Base-by-base conservation (phyloP, 805 yeast species). In the Middelhovenomyces tepae region DNA sequence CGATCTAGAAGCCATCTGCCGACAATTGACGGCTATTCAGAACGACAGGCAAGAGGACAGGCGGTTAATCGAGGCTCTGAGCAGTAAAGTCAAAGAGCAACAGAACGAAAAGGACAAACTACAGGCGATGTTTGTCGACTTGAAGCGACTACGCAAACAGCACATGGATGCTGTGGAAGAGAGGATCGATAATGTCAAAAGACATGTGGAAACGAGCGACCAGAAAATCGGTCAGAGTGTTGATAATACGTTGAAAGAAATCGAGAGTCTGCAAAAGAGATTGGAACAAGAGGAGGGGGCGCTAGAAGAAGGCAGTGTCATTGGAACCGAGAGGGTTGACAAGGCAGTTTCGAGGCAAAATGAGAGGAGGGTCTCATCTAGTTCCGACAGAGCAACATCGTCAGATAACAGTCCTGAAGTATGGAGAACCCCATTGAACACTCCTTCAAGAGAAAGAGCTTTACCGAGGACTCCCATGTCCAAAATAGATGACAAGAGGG, bases 1-100 rank as follows among this genome's bases (percentile, higher is more conserved):
- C 0, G 50, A 78, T 18, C 56, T 71, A 16, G 59, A 64, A 2
- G n/a, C n/a, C n/a, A n/a, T n/a, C n/a, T n/a, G n/a, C n/a, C n/a
- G n/a, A n/a, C n/a, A n/a, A 30, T 43, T 4, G 30, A 19, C 22
- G 29, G n/a, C 22, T 17, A 27, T 45, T 14, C 30, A 31, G n/a
- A 22, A 9, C 8, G 45, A 38, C 19, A 33, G 43, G 16, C 26
- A 28, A 16, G 10, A n/a, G n/a, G 43, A 41, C 22, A 23, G 20
- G 8, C 30, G 22, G 18, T 38, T 28, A 35, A 24, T 43, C 30
- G 36, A 31, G 16, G 18, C 42, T 23, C 36, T 48, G 35, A 39
- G 42, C 34, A 21, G 32, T 38, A 39, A 42, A 40, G 27, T 45
- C 32, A 27, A 35, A 22, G 38, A 35, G 28, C 39, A 42, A 24